Evolutionary conservation across 1,284 basidiomycete genomes (phyloP), one percentile per base, ranked within the genome.

Genomic region (Albatrellus sp.): DNA sequence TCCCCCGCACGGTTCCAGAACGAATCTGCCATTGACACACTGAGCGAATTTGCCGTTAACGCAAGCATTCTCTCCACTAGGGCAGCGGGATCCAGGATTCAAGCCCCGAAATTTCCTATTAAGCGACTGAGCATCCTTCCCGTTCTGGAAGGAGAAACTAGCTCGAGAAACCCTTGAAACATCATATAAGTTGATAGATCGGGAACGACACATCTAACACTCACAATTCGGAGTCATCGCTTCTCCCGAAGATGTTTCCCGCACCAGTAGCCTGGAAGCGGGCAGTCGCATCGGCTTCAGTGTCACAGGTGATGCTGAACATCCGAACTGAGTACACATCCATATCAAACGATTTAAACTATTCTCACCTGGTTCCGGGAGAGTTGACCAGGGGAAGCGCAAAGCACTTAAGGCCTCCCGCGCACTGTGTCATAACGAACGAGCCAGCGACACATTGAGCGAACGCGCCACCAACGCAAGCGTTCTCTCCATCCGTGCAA

Each of bases 361-460:
- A 17, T 19, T 46, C 52, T 52, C 20, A 43, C 42, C 42, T 43
- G 13, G 70, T 71, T 30, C 70, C 71, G 1, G 63, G 46, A 6
- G 58, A 58, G 55, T 66, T 66, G 29, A 66, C 63, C 19, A 70
- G 55, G 19, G 76, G 77, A 39, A 79, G 60, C 1, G 73, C 75
- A 36, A 57, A 69, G 56, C 56, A 75, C 69, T 63, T 56, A 35
- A 65, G 62, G 30, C 68, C 66, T 17, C 57, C 20, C 16, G 54
- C 62, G 49, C 75, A 77, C 17, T 60, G 49, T 38, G 62, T 58
- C 39, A 64, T 42, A 37, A 69, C 61, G 50, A 74, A 75, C 48
- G 64, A 64, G 47, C 70, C 71, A 30, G 53, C 56, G 20, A 69
- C 67, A 54, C 75, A 77, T 45, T 71, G 71, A 0, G 73, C 72